Evolutionary conservation across 108 stramenopile species (phyloP).

Genomic region (Licmophora abbreviata): DNA sequence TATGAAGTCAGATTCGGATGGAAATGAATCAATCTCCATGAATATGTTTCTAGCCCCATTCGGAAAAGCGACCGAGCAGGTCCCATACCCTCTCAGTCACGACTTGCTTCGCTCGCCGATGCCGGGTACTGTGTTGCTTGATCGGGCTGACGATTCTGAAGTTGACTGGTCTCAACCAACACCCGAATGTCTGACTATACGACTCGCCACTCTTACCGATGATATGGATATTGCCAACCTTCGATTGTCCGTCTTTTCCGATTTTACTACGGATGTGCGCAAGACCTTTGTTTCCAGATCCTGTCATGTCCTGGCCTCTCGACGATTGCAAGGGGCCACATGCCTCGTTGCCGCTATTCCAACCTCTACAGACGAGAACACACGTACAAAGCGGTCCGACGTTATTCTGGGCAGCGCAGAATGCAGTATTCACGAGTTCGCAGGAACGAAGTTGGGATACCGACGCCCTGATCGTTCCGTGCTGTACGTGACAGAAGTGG

Average conservation of each 20-base stretch:
- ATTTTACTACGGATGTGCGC: conserved; percentile 50
- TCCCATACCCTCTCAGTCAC: background rate
- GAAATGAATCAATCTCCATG: conserved; percentile 4
- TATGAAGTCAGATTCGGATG: background rate
- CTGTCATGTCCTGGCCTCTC: conserved; percentile 41
- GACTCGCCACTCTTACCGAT: conserved; percentile 37
- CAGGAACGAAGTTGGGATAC: conserved; percentile 50
- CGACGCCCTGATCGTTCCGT: conserved; percentile 41
- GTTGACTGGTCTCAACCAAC: conserved; percentile 7
- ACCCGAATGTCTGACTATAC: conserved; percentile 10
- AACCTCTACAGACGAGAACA: conserved; percentile 3
- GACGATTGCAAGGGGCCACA: conserved; percentile 58
- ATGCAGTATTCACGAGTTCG: conserved; percentile 77
- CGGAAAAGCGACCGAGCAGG: conserved; percentile 5
- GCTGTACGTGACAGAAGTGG: conserved; percentile 82
- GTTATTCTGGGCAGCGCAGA: conserved; percentile 71
- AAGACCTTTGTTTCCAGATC: conserved; percentile 45
- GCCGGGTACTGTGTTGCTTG: conserved; percentile 8
- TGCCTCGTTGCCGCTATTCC: conserved; percentile 62
- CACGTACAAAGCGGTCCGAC: conserved; percentile 1
- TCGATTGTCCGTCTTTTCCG: conserved; percentile 71
- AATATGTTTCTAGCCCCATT: too few relatives aligned
- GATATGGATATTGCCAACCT: conserved; percentile 74
- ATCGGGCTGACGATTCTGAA: background rate
- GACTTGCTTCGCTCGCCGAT: background rate